Evolutionary conservation across 2,329 filamentous ascomycete genomes (phyloP), one percentile per base, ranked within the genome.

Genomic region (Clonostachys rhizophaga): DNA sequence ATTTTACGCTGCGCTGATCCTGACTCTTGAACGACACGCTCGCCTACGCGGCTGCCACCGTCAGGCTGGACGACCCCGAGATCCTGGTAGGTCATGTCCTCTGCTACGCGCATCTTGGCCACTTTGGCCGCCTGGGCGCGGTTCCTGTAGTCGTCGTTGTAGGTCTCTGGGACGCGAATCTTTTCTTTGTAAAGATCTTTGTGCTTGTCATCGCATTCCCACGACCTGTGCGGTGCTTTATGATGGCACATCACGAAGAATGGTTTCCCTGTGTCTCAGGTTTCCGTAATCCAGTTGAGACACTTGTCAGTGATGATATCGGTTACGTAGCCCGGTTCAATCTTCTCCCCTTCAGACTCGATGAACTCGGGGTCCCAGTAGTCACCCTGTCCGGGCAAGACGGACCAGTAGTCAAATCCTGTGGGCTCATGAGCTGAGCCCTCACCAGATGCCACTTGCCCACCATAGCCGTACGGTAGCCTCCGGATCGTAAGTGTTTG

Each of bases 221-320:
- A 79, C 13, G 64, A 69, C 5, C 74, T 64, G 51, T 79, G 76
- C 0, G 76, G 75, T 1, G 76, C 76, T 51, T 79, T 79, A 55
- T 79, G 75, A 51, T 79, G 76, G 54, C 74, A 78, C 75, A 79
- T 79, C 39, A 76, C 53, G 53, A 78, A 79, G 58, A 79, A 79
- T 0, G 74, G 74, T 47, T 62, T 62, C 39, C 63, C 60, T 7
- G 62, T 59, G 17, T 65, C 58, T 12, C 58, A 52, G 34, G 57
- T 42, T 4, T 30, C 24, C 35, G 60, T 54, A 16, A 76, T 66
- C 54, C 63, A 76, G 30, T 68, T 53, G 6, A 78, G 51, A 18
- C 62, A 68, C 56, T 75, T 77, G 48, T 78, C 68, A 0, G 73
- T 76, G 49, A 78, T 77, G 49, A 78, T 69, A 34, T 78, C 74